Percentiles rank a stretch among this genome's conserved stretches.
phyloP scores from a whole-genome alignment of 345 rosid genomes.

The Acer negundo region DNA sequence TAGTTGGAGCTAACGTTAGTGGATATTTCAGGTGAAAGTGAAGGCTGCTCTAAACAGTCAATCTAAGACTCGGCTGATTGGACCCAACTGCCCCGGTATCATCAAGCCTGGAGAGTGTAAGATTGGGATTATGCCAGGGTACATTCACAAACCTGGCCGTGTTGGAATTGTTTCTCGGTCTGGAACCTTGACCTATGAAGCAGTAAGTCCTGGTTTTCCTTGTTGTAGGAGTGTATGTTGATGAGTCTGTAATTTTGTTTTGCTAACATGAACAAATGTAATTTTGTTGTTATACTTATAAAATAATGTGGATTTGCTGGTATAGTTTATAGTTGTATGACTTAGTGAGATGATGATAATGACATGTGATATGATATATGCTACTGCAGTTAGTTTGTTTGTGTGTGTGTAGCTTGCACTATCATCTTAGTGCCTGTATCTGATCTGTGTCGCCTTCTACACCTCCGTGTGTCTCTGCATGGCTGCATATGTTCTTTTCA shows the following conservation, averaged over 20 bases:
- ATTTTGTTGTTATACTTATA: background rate
- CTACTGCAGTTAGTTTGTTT: background rate
- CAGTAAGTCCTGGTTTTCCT: conserved; percentile 52
- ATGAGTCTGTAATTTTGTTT: background rate
- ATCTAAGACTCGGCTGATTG: conserved; percentile 86
- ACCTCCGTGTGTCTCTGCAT: background rate
- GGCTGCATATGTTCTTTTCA: background rate
- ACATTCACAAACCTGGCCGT: conserved; percentile 96
- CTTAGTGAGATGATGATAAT: background rate
- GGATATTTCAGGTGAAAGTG: conserved; percentile 69
- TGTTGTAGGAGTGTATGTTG: background rate
- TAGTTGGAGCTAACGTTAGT: background rate
- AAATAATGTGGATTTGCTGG: background rate
- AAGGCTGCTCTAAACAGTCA: conserved; percentile 89
- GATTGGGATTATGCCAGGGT: conserved; percentile 97
- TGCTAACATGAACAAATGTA: background rate
- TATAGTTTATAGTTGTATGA: background rate
- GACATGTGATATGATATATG: background rate
- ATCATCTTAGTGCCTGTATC: background rate
- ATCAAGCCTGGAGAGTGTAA: conserved; percentile 95
- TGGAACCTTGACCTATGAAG: conserved; percentile 98
- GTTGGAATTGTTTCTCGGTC: conserved; percentile 94
- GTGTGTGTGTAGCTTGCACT: background rate
- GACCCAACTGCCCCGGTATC: conserved; percentile 97
- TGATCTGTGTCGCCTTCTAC: background rate